Percentiles rank a stretch among this genome's conserved stretches.
These are phyloP conservation scores for Leishmania major DNA, from an alignment of 208 protist species.

Conservation along the genomic window DNA sequence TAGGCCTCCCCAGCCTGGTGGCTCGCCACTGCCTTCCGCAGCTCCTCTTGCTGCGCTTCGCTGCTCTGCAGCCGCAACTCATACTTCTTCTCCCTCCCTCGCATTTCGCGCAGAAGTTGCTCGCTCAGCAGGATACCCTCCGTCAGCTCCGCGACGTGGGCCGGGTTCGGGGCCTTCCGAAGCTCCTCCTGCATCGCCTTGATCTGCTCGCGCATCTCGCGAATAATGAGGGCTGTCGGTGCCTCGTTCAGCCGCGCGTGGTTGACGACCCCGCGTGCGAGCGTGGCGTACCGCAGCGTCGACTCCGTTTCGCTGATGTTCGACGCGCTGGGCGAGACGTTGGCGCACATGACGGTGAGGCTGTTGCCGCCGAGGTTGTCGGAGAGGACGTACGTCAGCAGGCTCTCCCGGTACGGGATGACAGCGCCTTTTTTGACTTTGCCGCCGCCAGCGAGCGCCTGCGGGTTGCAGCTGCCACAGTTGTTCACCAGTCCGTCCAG, in stretches of 20 bases:
- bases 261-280: slow-evolving; percentile 84
- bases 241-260: slow-evolving; percentile 89
- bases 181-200: slow-evolving; percentile 53
- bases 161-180: slow-evolving; percentile 19
- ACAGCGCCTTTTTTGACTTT: slow-evolving; percentile 33
- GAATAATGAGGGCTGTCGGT: slow-evolving; percentile 73
- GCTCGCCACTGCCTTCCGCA: slow-evolving; percentile 9
- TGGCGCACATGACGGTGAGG: slow-evolving; percentile 86
- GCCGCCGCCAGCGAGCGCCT: not conserved
- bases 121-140: slow-evolving; percentile 23
- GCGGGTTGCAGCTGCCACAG: not conserved
- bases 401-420: slow-evolving; percentile 81
- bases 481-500: slow-evolving; percentile 58
- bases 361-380: slow-evolving; percentile 87
- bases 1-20: slow-evolving; percentile 20
- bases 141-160: slow-evolving; percentile 33
- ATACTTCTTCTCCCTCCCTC: slow-evolving; percentile 19
- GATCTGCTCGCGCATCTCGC: slow-evolving; percentile 76
- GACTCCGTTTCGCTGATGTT: slow-evolving; percentile 81
- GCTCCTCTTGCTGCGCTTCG: slow-evolving; percentile 10
- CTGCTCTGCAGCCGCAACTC: slow-evolving; percentile 13
- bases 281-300: slow-evolving; percentile 81
- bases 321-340: slow-evolving; percentile 62
- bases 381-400: slow-evolving; percentile 92
- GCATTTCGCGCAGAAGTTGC: slow-evolving; percentile 27